These are phyloP conservation scores for Eucalyptus curtisii DNA, from an alignment of 345 rosid genomes.

Conservation along the genomic window DNA sequence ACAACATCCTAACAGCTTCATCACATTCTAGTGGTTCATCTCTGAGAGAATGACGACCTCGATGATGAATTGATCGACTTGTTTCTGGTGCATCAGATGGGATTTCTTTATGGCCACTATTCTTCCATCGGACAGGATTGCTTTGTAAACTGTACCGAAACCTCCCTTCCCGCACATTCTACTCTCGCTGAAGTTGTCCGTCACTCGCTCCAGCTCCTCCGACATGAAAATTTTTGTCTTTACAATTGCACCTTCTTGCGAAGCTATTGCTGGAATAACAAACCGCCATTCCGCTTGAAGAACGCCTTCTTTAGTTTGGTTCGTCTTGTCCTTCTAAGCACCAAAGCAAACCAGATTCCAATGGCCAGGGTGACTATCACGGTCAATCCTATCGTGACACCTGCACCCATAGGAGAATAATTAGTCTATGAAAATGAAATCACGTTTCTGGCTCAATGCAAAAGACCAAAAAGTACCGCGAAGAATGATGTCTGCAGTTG, in stretches of 20 bases:
- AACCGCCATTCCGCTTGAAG: constrained; percentile 4
- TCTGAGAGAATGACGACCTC: constrained; percentile 6
- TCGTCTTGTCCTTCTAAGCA: not conserved
- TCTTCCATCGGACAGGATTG: not conserved
- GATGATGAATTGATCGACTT: not conserved
- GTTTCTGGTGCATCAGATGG: constrained; percentile 1
- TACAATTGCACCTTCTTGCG: not conserved
- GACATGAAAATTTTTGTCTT: not conserved
- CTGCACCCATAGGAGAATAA: not conserved
- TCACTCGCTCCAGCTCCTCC: constrained; percentile 4
- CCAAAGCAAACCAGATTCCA: not conserved
- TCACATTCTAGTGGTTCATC: constrained; percentile 8
- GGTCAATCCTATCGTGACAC: not conserved
- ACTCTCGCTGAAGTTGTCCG: not conserved
- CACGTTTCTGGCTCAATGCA: not conserved
- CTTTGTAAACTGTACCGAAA: constrained; percentile 6
- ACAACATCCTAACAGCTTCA: constrained; percentile 5
- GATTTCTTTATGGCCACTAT: constrained; percentile 4
- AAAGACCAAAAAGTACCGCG: not conserved
- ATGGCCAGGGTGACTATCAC: not conserved
- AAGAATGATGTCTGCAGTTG: not conserved
- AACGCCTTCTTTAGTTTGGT: not conserved
- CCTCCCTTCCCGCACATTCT: constrained; percentile 4
- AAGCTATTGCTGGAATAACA: constrained; percentile 3
- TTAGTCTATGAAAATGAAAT: not conserved